Percentiles rank a stretch among this genome's conserved stretches.
Conservation (phyloP, 1,284 basidiomycete species). For the Sporisorium exsertum region DNA sequence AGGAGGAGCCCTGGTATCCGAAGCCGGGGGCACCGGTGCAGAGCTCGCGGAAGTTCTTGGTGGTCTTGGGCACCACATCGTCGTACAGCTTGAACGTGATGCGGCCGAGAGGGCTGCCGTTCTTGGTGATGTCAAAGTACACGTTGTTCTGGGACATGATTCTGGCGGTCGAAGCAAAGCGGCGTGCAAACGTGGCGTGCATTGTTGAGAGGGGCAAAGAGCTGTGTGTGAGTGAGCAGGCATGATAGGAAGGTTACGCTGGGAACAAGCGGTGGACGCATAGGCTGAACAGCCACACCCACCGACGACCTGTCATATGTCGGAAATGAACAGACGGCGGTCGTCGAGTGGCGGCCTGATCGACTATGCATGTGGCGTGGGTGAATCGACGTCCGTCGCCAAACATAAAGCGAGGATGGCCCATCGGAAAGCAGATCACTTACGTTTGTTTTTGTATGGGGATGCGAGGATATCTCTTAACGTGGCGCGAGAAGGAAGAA, state of each 20-base stretch:
- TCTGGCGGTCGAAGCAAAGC: constrained; percentile 59
- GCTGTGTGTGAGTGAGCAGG: constrained; percentile 58
- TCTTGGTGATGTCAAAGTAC: constrained; percentile 78
- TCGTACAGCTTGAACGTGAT: constrained; percentile 66
- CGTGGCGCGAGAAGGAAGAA: too few species aligned
- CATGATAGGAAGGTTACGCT: constrained; percentile 10
- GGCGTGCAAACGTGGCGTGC: constrained; percentile 59
- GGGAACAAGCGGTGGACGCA: too few species aligned
- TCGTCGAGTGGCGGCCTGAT: neutral
- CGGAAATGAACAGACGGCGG: neutral
- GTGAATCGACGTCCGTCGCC: neutral
- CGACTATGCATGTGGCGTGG: neutral
- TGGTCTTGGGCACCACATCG: constrained; percentile 66
- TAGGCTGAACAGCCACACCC: too few species aligned
- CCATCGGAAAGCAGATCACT: too few species aligned
- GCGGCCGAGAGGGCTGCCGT: constrained; percentile 68
- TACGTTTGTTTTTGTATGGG: constrained; percentile 20
- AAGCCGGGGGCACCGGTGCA: constrained; percentile 75
- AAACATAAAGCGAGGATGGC: neutral
- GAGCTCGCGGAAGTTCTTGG: constrained; percentile 66
- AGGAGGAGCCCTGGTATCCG: constrained; percentile 79
- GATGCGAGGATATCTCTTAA: constrained; percentile 7
- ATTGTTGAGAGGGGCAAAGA: constrained; percentile 14
- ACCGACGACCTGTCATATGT: too few species aligned
- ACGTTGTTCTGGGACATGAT: constrained; percentile 72